A percentile compares a stretch with the other conserved stretches of the same genome.
phyloP scores from a whole-genome alignment of 495 filamentous ascomycete species.

The Talaromyces thailandensis region DNA sequence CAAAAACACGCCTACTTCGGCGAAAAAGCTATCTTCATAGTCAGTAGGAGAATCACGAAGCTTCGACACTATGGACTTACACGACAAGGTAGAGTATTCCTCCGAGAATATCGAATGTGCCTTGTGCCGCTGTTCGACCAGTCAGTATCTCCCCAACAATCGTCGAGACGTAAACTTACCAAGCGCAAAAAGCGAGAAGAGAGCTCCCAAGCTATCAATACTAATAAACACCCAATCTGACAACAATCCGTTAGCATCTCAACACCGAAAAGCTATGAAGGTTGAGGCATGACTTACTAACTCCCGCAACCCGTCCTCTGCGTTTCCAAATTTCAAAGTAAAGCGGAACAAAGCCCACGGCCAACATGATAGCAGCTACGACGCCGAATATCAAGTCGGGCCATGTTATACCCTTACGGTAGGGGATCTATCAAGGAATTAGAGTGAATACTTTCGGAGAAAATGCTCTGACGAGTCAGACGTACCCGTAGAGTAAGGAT shows the following conservation, averaged over 20 bases:
- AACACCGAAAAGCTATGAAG: neutral
- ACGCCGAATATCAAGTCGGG: slow-evolving; percentile 53
- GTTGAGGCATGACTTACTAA: slow-evolving; percentile 36
- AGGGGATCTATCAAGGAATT: slow-evolving; percentile 34
- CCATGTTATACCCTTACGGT: slow-evolving; percentile 43
- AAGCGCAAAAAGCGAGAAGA: slow-evolving; percentile 68
- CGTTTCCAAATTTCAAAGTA: slow-evolving; percentile 68
- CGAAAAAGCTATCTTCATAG: slow-evolving; percentile 43
- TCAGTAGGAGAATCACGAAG: too few species aligned
- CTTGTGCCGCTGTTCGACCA: slow-evolving; percentile 45
- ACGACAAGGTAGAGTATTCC: slow-evolving; percentile 62
- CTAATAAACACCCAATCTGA: slow-evolving; percentile 54
- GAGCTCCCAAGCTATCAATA: slow-evolving; percentile 62
- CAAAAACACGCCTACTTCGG: slow-evolving; percentile 61
- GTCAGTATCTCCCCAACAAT: slow-evolving; percentile 3
- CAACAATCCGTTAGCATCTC: slow-evolving; percentile 41
- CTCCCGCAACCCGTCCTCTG: slow-evolving; percentile 58
- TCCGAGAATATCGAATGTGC: slow-evolving; percentile 61
- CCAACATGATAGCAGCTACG: slow-evolving; percentile 50
- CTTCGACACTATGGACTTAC: slow-evolving; percentile 37
- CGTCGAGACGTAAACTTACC: slow-evolving; percentile 24
- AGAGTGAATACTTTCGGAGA: neutral
- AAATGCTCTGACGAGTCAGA: neutral
- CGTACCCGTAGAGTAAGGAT: slow-evolving; percentile 54
- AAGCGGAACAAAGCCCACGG: slow-evolving; percentile 55